These are phyloP conservation scores for Heteromeles arbutifolia DNA, from an alignment of 306 rosid genomes.

Conservation along the genomic window DNA sequence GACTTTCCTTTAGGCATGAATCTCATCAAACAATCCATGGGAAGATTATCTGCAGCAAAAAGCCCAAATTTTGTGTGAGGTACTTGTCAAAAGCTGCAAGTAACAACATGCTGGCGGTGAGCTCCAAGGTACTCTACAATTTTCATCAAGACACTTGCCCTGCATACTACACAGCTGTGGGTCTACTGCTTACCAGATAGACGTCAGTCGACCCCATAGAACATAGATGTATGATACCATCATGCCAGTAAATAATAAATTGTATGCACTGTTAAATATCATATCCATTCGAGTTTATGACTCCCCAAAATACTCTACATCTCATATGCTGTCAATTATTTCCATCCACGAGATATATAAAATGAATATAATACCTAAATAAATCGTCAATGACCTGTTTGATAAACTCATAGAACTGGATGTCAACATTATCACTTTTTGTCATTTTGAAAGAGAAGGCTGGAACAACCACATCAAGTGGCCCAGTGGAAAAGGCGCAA, in stretches of 20 bases:
- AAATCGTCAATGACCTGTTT: neutral
- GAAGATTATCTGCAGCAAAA: constrained; percentile 67
- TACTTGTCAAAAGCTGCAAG: neutral
- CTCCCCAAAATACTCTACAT: neutral
- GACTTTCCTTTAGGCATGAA: constrained; percentile 67
- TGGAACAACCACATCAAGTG: neutral
- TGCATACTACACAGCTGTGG: neutral
- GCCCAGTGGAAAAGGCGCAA: too few relatives aligned
- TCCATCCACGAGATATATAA: neutral
- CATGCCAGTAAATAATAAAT: neutral
- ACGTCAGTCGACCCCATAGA: neutral
- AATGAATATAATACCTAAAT: neutral
- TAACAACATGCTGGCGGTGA: neutral
- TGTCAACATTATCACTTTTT: neutral
- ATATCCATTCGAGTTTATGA: neutral
- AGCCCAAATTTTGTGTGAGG: neutral
- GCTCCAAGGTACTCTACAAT: neutral
- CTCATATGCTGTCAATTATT: neutral
- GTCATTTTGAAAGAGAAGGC: neutral
- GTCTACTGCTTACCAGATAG: neutral
- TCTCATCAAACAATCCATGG: constrained; percentile 99
- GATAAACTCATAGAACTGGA: neutral
- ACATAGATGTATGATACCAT: neutral
- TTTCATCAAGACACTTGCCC: neutral
- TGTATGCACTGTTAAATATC: neutral